phyloP scores from a whole-genome alignment of 148 eudicot genomes.

The Pharnaceum exiguum region DNA sequence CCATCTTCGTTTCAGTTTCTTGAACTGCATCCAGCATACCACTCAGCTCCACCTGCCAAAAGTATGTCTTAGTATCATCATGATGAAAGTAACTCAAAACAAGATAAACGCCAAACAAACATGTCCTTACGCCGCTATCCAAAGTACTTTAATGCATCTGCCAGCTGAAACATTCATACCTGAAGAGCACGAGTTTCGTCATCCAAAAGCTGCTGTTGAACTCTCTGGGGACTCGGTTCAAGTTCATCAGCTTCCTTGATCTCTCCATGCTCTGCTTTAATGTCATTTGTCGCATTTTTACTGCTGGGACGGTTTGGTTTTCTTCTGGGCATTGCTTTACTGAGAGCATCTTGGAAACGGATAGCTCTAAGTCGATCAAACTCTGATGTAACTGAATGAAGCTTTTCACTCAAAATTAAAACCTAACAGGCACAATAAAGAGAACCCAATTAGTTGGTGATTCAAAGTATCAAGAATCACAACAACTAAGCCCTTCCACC shows the following conservation, averaged over 20 bases:
- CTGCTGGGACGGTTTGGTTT: constrained; percentile 36
- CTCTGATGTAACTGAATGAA: constrained; percentile 83
- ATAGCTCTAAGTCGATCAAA: constrained; percentile 88
- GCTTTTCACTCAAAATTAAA: constrained; percentile 85
- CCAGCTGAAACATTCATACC: constrained; percentile 29
- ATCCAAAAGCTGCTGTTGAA: constrained; percentile 80
- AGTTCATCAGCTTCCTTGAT: constrained; percentile 42
- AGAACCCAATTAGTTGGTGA: background rate
- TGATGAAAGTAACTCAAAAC: background rate
- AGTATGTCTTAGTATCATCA: background rate
- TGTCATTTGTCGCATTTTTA: constrained; percentile 25
- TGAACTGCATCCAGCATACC: constrained; percentile 82
- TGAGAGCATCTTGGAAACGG: constrained; percentile 86
- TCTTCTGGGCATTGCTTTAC: constrained; percentile 68
- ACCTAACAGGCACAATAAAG: constrained; percentile 40
- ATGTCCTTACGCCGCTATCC: background rate
- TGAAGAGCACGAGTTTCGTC: constrained; percentile 95
- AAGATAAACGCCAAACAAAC: background rate
- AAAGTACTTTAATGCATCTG: background rate
- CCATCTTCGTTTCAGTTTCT: constrained; percentile 91
- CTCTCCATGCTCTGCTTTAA: constrained; percentile 31
- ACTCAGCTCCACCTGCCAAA: constrained; percentile 65
- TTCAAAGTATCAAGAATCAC: background rate
- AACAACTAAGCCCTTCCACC: no score
- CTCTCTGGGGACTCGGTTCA: constrained; percentile 55